phyloP scores from a whole-genome alignment of 495 filamentous ascomycete genomes.

The Friedmanniomyces simplex region DNA sequence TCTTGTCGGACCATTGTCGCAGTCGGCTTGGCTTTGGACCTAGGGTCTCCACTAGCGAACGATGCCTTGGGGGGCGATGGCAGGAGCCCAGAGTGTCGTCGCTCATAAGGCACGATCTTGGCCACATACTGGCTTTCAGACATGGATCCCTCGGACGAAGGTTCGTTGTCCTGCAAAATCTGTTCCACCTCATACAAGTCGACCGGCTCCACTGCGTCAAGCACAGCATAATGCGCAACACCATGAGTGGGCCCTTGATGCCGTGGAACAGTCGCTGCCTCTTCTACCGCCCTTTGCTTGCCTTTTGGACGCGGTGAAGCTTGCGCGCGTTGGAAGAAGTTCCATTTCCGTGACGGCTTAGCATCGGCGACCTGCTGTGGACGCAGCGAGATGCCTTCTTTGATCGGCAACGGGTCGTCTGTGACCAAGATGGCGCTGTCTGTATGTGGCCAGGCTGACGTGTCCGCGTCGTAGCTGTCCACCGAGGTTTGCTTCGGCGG shows the following conservation, averaged over 20 bases:
- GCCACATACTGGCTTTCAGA: not conserved
- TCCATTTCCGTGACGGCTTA: constrained; percentile 56
- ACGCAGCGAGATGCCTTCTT: constrained; percentile 1
- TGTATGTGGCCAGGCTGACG: constrained; percentile 17
- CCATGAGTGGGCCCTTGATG: constrained; percentile 29
- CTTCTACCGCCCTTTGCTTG: constrained; percentile 31
- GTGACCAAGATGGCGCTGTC: constrained; percentile 6
- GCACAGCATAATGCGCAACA: constrained; percentile 71
- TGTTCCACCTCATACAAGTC: constrained; percentile 55
- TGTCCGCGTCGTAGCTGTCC: constrained; percentile 26
- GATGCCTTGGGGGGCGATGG: constrained; percentile 13
- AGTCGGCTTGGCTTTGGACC: constrained; percentile 1
- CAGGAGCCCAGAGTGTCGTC: constrained; percentile 13
- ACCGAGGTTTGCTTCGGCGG: constrained; percentile 25
- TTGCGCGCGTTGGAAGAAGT: constrained; percentile 66
- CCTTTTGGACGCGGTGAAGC: constrained; percentile 38
- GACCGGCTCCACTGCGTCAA: constrained; percentile 62
- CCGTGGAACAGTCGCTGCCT: not conserved
- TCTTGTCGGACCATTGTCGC: constrained; percentile 5
- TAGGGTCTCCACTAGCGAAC: not conserved
- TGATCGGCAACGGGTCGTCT: constrained; percentile 1
- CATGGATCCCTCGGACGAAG: constrained; percentile 7
- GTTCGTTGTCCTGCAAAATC: constrained; percentile 45
- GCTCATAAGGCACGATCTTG: constrained; percentile 14
- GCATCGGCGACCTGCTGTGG: constrained; percentile 17